Evolutionary conservation across 805 yeast species (phyloP).

Genomic region (Yamadazyma philogaea): DNA sequence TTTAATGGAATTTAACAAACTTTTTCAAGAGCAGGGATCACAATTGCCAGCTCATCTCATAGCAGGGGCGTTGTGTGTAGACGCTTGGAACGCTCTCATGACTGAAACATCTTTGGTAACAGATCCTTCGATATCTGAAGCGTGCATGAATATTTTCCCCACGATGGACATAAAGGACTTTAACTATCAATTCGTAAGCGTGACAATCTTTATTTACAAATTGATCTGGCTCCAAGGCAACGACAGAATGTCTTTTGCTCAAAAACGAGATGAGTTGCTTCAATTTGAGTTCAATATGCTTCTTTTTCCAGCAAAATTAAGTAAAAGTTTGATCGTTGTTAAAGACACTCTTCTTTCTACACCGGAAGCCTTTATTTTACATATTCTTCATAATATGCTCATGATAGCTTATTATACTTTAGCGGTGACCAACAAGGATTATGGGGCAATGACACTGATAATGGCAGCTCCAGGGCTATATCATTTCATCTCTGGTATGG

Average conservation of each 20-base stretch:
- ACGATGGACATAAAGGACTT: constrained; percentile 13
- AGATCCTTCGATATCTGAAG: constrained; percentile 4
- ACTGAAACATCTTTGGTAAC: constrained; percentile 11
- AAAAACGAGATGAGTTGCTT: constrained; percentile 12
- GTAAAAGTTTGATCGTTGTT: constrained; percentile 18
- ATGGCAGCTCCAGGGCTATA: constrained; percentile 22
- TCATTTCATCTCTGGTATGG: constrained; percentile 21
- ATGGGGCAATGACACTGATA: constrained; percentile 17
- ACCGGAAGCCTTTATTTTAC: constrained; percentile 20
- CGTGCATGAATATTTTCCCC: constrained; percentile 7
- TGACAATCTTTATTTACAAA: constrained; percentile 16
- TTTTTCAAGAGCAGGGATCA: constrained; percentile 6
- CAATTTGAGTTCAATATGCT: constrained; percentile 22
- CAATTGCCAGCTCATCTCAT: constrained; percentile 12
- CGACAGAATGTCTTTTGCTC: constrained; percentile 5
- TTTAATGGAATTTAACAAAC: constrained; percentile 14
- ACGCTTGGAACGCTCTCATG: constrained; percentile 18
- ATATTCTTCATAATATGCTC: constrained; percentile 20
- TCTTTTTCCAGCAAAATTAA: constrained; percentile 21
- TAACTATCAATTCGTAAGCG: constrained; percentile 16
- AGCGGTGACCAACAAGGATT: constrained; percentile 12
- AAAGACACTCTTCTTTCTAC: constrained; percentile 19
- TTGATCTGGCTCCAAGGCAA: constrained; percentile 15
- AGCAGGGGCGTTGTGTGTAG: constrained; percentile 19
- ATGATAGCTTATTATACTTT: constrained; percentile 18